These are phyloP conservation scores for Pleurotus djamor DNA, from an alignment of 768 basidiomycete genomes.

Conservation along the genomic window DNA sequence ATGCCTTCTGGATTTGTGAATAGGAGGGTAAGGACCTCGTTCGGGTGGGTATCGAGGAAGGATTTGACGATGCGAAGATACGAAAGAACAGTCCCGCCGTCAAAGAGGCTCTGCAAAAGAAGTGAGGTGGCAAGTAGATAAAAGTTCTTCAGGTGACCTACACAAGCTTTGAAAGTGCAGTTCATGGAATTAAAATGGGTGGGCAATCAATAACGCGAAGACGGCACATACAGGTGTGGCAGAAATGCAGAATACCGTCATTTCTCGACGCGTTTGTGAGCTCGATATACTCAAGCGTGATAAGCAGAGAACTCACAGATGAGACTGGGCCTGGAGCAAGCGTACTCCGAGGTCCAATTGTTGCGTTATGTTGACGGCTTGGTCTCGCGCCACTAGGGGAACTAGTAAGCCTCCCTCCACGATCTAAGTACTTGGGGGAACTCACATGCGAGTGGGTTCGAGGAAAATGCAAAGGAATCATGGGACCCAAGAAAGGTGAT, in stretches of 20 bases:
- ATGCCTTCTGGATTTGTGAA: constrained; percentile 65
- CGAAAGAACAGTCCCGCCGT: constrained; percentile 45
- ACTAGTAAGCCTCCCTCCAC: neutral
- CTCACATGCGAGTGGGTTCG: constrained; percentile 44
- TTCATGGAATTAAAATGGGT: neutral
- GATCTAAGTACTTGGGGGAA: neutral
- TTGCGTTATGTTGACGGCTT: constrained; percentile 45
- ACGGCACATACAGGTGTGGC: constrained; percentile 54
- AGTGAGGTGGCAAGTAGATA: neutral
- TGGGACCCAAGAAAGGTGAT: constrained; percentile 49
- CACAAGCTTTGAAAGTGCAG: neutral
- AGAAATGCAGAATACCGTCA: constrained; percentile 54
- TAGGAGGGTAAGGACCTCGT: constrained; percentile 61
- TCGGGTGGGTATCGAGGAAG: constrained; percentile 58
- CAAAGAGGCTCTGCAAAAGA: constrained; percentile 36
- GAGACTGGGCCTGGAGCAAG: constrained; percentile 56
- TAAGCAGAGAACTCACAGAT: constrained; percentile 24
- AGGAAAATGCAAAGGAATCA: constrained; percentile 51
- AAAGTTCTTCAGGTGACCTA: constrained; percentile 20
- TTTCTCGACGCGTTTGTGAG: constrained; percentile 15
- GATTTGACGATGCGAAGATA: constrained; percentile 52
- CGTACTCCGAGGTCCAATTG: constrained; percentile 53
- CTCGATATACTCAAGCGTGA: neutral
- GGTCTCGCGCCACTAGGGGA: constrained; percentile 30
- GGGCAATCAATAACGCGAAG: neutral